Base-by-base conservation (phyloP, 176 grass and related monocot species). In the Paspalum notatum region DNA sequence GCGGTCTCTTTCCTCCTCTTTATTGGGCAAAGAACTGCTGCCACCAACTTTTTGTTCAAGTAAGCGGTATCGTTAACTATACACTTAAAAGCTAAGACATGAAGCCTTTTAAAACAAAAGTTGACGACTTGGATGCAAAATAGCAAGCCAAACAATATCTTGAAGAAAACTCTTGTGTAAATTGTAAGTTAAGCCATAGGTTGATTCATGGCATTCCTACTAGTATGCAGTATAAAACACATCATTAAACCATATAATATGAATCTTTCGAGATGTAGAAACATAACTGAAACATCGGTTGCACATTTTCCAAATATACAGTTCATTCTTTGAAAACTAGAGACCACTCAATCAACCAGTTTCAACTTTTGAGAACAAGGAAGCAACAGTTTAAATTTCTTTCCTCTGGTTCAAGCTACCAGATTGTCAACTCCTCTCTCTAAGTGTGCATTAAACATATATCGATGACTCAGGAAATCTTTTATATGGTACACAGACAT, bases 41-140 rank as follows among this genome's bases (percentile, higher is more conserved):
- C 42, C 60, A 46, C 43, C 25, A 68, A 59, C 58, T 41, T n/a
- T 21, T 64, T 62, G 24, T 65, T 32, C 38, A 55, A 10, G 24
- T 14, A 69, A 75, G 76, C 48, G 16, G 39, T 40, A 79, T 53
- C 45, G 46, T 40, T 82, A 64, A 60, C 25, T 40, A 59, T 44
- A 66, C 59, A 86, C 79, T 90, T 86, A 18, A 66, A 82, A 79
- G 79, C 52, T 54, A 90, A 90, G 74, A 39, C 52, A 83, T 3
- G 22, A 66, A 73, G 15, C 79, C 81, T 80, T 84, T 68, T 62
- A 37, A 51, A 80, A 43, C 44, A 1, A 18, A 13, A 11, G 32
- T 60, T 83, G 74, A 83, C 56, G 12, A 72, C 47, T 67, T 72
- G 17, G 57, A 72, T 66, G 71, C 42, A 82, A 82, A 77, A 77